Conservation (phyloP, 495 filamentous ascomycete genomes). For the Neurospora sp. region DNA sequence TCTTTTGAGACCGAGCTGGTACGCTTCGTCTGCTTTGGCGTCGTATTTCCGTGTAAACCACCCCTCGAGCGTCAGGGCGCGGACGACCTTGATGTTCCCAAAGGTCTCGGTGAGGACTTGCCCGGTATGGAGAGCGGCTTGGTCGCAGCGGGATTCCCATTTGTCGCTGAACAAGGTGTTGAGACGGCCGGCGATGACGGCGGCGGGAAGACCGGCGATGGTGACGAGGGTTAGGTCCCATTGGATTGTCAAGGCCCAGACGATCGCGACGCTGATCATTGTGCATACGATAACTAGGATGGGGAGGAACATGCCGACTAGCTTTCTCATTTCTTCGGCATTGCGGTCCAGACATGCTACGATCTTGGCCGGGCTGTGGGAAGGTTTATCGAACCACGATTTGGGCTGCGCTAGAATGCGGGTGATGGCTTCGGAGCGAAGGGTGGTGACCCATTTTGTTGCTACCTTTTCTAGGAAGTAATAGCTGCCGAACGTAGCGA, state of each 20-base stretch:
- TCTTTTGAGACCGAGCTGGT: slow-evolving; percentile 42
- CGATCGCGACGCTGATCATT: slow-evolving; percentile 56
- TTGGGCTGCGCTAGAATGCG: slow-evolving; percentile 70
- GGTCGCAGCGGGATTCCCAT: slow-evolving; percentile 63
- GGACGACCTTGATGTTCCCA: slow-evolving; percentile 70
- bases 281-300: slow-evolving; percentile 51
- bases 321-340: slow-evolving; percentile 77
- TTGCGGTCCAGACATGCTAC: slow-evolving; percentile 67
- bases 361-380: slow-evolving; percentile 53
- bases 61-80: slow-evolving; percentile 63
- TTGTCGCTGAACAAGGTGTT: slow-evolving; percentile 52
- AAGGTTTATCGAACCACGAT: slow-evolving; percentile 70
- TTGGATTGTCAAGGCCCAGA: slow-evolving; percentile 63
- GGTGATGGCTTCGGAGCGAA: slow-evolving; percentile 58
- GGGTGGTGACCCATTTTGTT: slow-evolving; percentile 68
- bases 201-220: slow-evolving; percentile 55
- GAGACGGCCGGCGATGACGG: slow-evolving; percentile 52
- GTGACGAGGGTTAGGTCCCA: slow-evolving; percentile 81
- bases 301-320: slow-evolving; percentile 69
- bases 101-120: slow-evolving; percentile 70
- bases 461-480: slow-evolving; percentile 61
- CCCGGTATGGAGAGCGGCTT: slow-evolving; percentile 42
- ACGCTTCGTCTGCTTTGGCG: slow-evolving; percentile 37
- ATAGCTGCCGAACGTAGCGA: slow-evolving; percentile 53
- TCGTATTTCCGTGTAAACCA: slow-evolving; percentile 63